Evolutionary conservation across 257 asterid genomes (phyloP).

Genomic region (Linaria vulgaris): DNA sequence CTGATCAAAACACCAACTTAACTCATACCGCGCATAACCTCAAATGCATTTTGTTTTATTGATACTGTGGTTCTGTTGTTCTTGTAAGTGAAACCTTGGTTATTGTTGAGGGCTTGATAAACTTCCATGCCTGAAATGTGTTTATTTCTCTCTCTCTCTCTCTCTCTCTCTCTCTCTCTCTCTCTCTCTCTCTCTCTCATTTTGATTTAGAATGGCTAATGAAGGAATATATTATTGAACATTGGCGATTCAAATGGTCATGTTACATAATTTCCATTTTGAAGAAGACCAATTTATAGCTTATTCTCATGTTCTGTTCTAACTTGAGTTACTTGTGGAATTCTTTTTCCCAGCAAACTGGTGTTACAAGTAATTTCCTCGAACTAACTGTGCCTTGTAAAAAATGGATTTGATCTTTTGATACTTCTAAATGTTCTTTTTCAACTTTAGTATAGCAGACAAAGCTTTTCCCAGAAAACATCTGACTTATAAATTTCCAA

Average conservation of each 20-base stretch:
- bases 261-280: conserved; percentile 16
- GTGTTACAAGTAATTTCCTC: neutral
- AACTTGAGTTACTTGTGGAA: neutral
- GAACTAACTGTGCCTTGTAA: neutral
- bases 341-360: neutral
- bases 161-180: neutral
- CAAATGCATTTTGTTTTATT: too few relatives aligned
- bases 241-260: conserved; percentile 1
- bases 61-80: too few relatives aligned
- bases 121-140: too few relatives aligned
- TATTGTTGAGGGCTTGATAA: too few relatives aligned
- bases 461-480: neutral
- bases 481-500: conserved; percentile 17
- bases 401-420: neutral
- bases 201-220: neutral
- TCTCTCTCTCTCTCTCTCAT: neutral
- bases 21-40: too few relatives aligned
- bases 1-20: neutral
- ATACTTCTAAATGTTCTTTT: conserved; percentile 3
- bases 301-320: neutral
- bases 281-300: neutral
- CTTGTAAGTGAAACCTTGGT: too few relatives aligned
- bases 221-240: neutral
- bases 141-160: neutral
- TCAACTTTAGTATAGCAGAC: neutral